These are phyloP conservation scores for Taiozyma onychis DNA, from an alignment of 1,139 yeast species.

Conservation along the genomic window DNA sequence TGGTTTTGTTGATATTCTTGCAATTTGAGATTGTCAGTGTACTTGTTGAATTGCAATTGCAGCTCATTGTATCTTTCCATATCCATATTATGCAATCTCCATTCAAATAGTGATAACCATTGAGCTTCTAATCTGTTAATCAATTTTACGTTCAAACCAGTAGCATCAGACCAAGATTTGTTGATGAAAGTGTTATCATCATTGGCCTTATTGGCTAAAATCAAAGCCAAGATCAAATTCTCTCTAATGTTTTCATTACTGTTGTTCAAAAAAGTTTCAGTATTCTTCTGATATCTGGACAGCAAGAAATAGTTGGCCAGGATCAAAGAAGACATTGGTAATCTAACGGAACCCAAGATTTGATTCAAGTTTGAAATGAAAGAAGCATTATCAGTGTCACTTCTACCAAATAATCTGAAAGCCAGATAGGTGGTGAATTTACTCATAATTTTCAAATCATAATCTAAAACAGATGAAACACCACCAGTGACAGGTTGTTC, in stretches of 20 bases:
- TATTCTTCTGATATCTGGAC: conserved; percentile 34
- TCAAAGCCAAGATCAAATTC: conserved; percentile 61
- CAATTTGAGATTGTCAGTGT: conserved; percentile 15
- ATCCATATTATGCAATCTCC: conserved; percentile 28
- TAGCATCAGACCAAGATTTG: conserved; percentile 92
- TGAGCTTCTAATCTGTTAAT: conserved; percentile 64
- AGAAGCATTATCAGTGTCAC: conserved; percentile 48
- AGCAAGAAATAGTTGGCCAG: conserved; percentile 72
- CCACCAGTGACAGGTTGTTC: conserved; percentile 52
- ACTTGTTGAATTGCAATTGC: conserved; percentile 18
- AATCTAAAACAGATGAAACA: conserved; percentile 71
- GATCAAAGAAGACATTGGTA: conserved; percentile 76
- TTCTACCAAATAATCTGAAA: conserved; percentile 32
- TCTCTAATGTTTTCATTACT: conserved; percentile 47
- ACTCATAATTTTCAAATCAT: conserved; percentile 72
- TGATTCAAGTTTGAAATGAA: conserved; percentile 59
- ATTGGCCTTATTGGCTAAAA: conserved; percentile 88
- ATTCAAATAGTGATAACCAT: conserved; percentile 51
- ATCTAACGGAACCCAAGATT: conserved; percentile 82
- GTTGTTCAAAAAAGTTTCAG: conserved; percentile 24
- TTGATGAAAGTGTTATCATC: conserved; percentile 97
- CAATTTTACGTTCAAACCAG: conserved; percentile 60
- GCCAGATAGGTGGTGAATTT: conserved; percentile 66
- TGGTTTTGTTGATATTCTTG: conserved; percentile 13
- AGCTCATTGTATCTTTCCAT: conserved; percentile 21